Percentiles rank a stretch among this genome's conserved stretches.
Conservation (phyloP, 768 basidiomycete genomes). For the Pilatotrama ljubarskyi region DNA sequence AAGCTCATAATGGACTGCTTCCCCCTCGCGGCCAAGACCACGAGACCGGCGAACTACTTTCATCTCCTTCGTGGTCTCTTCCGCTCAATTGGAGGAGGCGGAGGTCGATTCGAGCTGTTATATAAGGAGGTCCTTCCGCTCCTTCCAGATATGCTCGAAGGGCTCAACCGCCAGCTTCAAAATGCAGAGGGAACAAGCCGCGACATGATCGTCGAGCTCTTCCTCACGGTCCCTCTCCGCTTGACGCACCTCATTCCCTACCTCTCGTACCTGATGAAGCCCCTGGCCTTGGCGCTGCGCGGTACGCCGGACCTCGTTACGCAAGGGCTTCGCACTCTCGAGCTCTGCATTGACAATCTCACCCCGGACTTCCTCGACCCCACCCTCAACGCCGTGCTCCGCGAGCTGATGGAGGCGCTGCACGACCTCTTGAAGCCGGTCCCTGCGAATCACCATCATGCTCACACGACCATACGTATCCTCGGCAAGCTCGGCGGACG, state of each 20-base stretch:
- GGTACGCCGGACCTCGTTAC: conserved; percentile 88
- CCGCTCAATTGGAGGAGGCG: conserved; percentile 88
- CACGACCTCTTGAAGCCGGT: conserved; percentile 89
- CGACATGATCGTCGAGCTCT: conserved; percentile 96
- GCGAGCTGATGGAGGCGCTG: conserved; percentile 93
- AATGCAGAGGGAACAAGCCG: conserved; percentile 79
- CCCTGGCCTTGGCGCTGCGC: conserved; percentile 85
- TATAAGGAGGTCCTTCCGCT: conserved; percentile 97
- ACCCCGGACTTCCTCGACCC: conserved; percentile 98
- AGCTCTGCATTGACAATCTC: conserved; percentile 98
- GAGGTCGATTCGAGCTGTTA: conserved; percentile 88
- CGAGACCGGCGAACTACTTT: conserved; percentile 91
- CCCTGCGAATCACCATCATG: conserved; percentile 84
- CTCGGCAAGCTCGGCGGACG: conserved; percentile 95
- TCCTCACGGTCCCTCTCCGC: conserved; percentile 93
- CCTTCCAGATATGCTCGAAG: conserved; percentile 96
- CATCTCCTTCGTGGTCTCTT: conserved; percentile 90
- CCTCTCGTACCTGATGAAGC: conserved; percentile 94
- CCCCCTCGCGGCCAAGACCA: conserved; percentile 87
- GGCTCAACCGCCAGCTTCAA: conserved; percentile 84
- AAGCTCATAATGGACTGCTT: conserved; percentile 97
- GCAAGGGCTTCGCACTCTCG: conserved; percentile 93
- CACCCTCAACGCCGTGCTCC: conserved; percentile 86
- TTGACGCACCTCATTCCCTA: conserved; percentile 95
- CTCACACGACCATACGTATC: conserved; percentile 94